Evolutionary conservation across 2,329 filamentous ascomycete species (phyloP), one percentile per base, ranked within the genome.

Genomic region (Colletotrichum tofieldiae): DNA sequence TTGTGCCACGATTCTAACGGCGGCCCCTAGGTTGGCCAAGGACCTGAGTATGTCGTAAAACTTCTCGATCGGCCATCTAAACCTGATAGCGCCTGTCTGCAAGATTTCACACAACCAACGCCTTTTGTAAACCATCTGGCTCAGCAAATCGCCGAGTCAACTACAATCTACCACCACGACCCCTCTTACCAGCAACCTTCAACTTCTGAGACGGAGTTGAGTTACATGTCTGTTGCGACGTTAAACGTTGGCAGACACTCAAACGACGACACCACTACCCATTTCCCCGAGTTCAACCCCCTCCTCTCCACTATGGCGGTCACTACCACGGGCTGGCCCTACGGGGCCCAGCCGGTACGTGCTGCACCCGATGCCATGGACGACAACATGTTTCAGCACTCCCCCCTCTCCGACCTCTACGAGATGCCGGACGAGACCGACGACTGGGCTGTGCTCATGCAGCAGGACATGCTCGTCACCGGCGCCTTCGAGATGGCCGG

Each of bases 11-110:
- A 41, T 52, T 49, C 60, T 72, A 32, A 72, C 60, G 59, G 20
- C 26, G 2, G 23, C 60, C 60, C 39, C 47, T 7, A 72, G 70
- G 70, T 75, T 75, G 73, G 73, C 72, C 60, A 64, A 68, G 61
- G 73, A 75, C 73, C 73, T 72, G 73, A 75, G 73, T 69, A 75
- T 58, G 73, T 75, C 73, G 65, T 75, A 66, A 75, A 75, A 75
- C 67, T 72, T 72, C 72, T 75, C 73, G 65, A 68, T 65, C 62
- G 72, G 73, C 51, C 72, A 67, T 75, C 73, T 70, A 63, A 69
- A 61, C 68, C 52, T 70, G 73, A 74, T 72, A 65, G 65, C 54
- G 37, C 66, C 60, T 41, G 65, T 58, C 63, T 35, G 39, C 64
- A 63, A 55, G 56, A 65, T 65, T 65, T 58, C 62, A 75, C 58